Conservation (phyloP, 257 asterid genomes). For the Forsythia viridissima region DNA sequence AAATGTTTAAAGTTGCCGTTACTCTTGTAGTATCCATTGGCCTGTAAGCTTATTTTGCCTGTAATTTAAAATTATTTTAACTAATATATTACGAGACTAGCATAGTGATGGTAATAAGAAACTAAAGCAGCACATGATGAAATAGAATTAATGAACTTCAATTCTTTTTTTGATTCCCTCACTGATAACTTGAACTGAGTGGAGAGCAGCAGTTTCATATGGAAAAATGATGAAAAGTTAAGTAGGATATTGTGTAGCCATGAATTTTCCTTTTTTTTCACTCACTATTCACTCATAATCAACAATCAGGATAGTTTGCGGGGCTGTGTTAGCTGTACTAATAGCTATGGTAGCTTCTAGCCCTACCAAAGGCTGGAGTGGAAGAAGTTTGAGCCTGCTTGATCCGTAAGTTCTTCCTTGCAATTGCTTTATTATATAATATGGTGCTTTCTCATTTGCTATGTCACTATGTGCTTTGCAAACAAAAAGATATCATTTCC, state of each 20-base stretch:
- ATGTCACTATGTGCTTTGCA: conserved; percentile 5
- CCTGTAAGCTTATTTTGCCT: conserved; percentile 60
- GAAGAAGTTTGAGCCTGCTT: conserved; percentile 95
- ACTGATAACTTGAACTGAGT: neutral
- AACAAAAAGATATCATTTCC: conserved; percentile 4
- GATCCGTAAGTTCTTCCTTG: conserved; percentile 74
- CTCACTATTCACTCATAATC: neutral
- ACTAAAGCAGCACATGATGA: conserved; percentile 15
- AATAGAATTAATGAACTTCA: neutral
- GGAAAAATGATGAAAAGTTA: neutral
- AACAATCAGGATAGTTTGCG: conserved; percentile 70
- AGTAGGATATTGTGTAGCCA: neutral
- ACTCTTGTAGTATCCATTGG: conserved; percentile 84
- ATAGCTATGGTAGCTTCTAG: conserved; percentile 96
- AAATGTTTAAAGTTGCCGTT: conserved; percentile 97
- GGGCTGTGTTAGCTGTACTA: conserved; percentile 71
- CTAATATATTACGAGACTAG: neutral
- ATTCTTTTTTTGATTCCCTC: neutral
- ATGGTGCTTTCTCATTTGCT: conserved; percentile 14
- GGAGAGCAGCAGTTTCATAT: neutral
- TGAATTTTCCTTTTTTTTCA: neutral
- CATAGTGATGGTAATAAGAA: conserved; percentile 3
- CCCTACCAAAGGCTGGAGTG: conserved; percentile 99
- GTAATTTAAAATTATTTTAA: conserved; percentile 14
- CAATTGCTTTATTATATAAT: neutral